Base-by-base conservation (phyloP, 768 basidiomycete genomes). In the Boletus tylopilopsis region DNA sequence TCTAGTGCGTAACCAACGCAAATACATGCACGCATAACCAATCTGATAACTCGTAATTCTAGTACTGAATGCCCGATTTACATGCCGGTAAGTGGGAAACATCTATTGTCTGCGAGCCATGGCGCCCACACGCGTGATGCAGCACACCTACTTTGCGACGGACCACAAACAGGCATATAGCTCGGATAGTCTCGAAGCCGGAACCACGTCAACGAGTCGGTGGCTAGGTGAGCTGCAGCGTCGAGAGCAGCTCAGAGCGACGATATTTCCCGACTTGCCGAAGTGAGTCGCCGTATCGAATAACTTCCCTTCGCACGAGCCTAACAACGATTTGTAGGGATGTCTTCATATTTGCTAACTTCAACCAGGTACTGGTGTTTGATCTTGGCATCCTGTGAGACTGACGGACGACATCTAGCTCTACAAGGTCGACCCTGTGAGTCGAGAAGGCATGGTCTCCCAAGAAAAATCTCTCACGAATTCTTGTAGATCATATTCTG, bases 71-170 rank as follows among this genome's bases (percentile, higher is more conserved):
- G 73, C 27, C 68, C 75, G 9, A 67, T 76, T 11, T 75, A 75
- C 49, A 73, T 76, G 71, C 76, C 75, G 1, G 75, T 76, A 46
- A 34, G 73, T 37, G 21, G 10, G 25, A 25, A 27, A 3, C 29
- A 30, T 34, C 7, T 8, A 12, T 22, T 25, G n/a, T 24, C 6
- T 33, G 19, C 44, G 16, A 5, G 27, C 33, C n/a, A n/a, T 18
- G 24, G 21, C 22, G 22, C 42, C 59, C 13, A 58, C 23, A 22
- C 13, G 12, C 38, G 33, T 37, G 35, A 18, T 18, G 21, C 48
- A 77, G 75, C 72, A 77, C 57, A 70, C 74, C 13, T 76, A 73
- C 54, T 77, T 79, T 47, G 74, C 71, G 27, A 75, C 75, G 6
- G 77, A 79, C 51, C 77, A 79, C 54, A 74, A 69, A 47, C 77